Conservation (phyloP, 345 rosid genomes). For the Eucalyptus melliodora region DNA sequence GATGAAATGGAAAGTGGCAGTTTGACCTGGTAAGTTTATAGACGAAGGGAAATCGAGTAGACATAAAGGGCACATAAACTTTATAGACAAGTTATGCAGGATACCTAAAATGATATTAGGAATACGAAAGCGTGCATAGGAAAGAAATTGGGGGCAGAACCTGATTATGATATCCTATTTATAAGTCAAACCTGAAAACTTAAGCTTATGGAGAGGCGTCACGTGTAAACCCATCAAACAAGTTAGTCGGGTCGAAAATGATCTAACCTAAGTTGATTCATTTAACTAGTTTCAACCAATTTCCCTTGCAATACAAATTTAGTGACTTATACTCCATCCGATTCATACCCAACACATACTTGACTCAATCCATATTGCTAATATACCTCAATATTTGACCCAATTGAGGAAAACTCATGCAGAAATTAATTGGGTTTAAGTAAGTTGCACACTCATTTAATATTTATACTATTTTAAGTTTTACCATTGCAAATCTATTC, state of each 20-base stretch:
- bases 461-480: too few relatives aligned
- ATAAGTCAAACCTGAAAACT: not conserved
- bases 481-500: too few relatives aligned
- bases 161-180: not conserved
- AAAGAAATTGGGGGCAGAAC: not conserved
- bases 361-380: not conserved
- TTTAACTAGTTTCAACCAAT: not conserved
- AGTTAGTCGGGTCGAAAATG: not conserved
- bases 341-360: too few relatives aligned
- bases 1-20: not conserved
- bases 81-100: not conserved
- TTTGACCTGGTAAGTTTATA: not conserved
- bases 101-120: not conserved
- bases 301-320: too few relatives aligned
- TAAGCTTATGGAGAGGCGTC: not conserved
- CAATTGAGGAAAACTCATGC: not conserved
- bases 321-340: not conserved
- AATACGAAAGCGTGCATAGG: not conserved
- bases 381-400: too few relatives aligned
- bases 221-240: not conserved
- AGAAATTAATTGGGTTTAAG: too few relatives aligned
- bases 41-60: not conserved
- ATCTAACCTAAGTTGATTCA: accelerated
- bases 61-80: not conserved
- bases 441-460: too few relatives aligned